A percentile compares a stretch with the other conserved stretches of the same genome.
phyloP scores from a whole-genome alignment of 1,284 basidiomycete species.

The Phlebopus sp. region DNA sequence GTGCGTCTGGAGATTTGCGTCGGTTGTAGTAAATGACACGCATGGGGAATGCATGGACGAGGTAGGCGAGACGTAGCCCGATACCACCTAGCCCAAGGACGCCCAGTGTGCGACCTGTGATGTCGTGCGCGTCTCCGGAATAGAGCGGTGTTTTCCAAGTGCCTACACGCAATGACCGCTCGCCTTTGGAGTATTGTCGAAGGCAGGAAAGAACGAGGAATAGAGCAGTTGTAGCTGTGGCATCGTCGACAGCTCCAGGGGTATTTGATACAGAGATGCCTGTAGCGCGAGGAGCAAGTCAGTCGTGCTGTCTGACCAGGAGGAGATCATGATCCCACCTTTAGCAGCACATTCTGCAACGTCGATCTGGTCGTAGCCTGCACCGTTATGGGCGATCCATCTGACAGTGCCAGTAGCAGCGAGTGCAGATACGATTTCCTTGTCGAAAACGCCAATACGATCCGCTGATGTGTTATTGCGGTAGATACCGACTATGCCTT shows the following conservation, averaged over 20 bases:
- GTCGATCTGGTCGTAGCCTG: conserved; percentile 88
- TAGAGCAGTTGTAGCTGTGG: conserved; percentile 85
- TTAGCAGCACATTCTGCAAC: conserved; percentile 68
- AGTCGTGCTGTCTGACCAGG: background rate
- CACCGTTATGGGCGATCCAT: conserved; percentile 92
- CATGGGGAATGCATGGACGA: conserved; percentile 80
- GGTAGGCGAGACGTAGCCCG: conserved; percentile 67
- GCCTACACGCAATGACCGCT: conserved; percentile 60
- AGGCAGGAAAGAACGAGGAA: conserved; percentile 85
- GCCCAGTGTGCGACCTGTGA: conserved; percentile 76
- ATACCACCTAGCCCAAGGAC: conserved; percentile 92
- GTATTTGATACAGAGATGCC: conserved; percentile 90
- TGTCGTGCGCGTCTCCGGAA: conserved; percentile 60
- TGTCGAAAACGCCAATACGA: conserved; percentile 76
- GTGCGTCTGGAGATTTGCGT: conserved; percentile 52
- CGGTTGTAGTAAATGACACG: conserved; percentile 83
- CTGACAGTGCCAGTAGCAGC: conserved; percentile 66
- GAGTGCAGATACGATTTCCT: conserved; percentile 69
- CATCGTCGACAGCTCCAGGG: conserved; percentile 88
- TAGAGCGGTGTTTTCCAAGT: conserved; percentile 55
- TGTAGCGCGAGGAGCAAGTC: conserved; percentile 25
- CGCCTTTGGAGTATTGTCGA: conserved; percentile 73
- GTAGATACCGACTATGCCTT: conserved; percentile 75
- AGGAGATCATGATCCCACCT: conserved; percentile 41
- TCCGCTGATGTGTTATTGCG: conserved; percentile 67